Base-by-base conservation (phyloP, 345 rosid species). In the Xanthoceras sorbifolium region DNA sequence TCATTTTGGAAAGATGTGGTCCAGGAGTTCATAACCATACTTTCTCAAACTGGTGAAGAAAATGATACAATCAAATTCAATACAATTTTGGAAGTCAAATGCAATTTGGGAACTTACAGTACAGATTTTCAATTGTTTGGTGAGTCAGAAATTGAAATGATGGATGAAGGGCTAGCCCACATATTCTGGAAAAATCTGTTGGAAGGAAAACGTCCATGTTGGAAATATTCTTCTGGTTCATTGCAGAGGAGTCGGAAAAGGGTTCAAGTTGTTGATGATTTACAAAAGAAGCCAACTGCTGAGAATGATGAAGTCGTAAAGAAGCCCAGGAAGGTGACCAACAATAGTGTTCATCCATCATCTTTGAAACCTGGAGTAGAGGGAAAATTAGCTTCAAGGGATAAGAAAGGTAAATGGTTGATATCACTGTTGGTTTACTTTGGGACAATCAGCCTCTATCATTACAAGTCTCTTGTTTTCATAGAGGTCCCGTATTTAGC, bases 231-330 rank as follows among this genome's bases (percentile, higher is more conserved):
- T 59, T 84, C 90, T 71, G 80, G 62, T 82, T 84, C 85, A 73
- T 79, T 89, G 36, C 97, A 85, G 46, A 87, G 97, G 81, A 88
- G 73, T 65, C 87, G 95, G 42, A 96, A 96, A 85, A 89, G 93
- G 84, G 85, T 76, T 62, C 85, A 73, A 29, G 72, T 72, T 79
- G 66, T 77, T 82, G 87, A 83, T 67, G 76, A 73, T 48, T 62
- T 69, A 52, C 81, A 67, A 36, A 76, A 72, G 69, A 82, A 75
- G 72, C 71, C 69, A 28, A 84, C 78, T 67, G 77, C 42, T 83
- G 81, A 76, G 72, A 63, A 44, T 77, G 80, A 73, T 57, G 86
- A 80, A 73, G 81, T 66, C 79, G 80, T 64, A 59, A 93, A 92
- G 86, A 90, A 86, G 82, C 90, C 76, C 62, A 88, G 79, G 85